A percentile compares a stretch with the other conserved stretches of the same genome.
Conservation (phyloP, 2,329 filamentous ascomycete genomes). For the Aspergillus tubingensis region DNA sequence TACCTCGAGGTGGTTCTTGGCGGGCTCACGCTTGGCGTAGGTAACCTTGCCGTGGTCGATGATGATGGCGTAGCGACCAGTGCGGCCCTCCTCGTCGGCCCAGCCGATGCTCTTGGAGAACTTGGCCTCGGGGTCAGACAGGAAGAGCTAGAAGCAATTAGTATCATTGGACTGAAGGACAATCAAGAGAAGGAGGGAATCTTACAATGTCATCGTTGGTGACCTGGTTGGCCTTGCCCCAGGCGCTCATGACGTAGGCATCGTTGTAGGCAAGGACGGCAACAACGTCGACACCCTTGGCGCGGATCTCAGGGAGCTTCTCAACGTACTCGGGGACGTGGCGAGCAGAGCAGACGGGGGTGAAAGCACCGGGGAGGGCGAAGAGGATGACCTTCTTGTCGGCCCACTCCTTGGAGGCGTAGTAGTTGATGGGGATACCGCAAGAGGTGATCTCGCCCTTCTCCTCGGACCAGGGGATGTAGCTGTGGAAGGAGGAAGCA, state of each 20-base stretch:
- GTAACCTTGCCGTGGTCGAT: slow-evolving; percentile 80
- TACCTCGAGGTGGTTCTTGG: slow-evolving; percentile 45
- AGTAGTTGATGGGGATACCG: slow-evolving; percentile 74
- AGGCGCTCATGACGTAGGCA: slow-evolving; percentile 82
- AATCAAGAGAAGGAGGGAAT: neutral
- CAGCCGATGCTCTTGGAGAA: slow-evolving; percentile 81
- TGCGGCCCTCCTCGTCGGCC: slow-evolving; percentile 70
- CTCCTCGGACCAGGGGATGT: slow-evolving; percentile 75
- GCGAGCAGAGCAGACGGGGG: slow-evolving; percentile 77
- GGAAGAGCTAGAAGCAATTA: slow-evolving; percentile 62
- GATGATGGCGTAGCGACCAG: slow-evolving; percentile 76
- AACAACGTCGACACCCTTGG: slow-evolving; percentile 80
- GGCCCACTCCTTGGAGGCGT: slow-evolving; percentile 75
- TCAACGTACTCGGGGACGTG: slow-evolving; percentile 81
- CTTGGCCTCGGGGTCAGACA: slow-evolving; percentile 69
- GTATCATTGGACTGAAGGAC: neutral
- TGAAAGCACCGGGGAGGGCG: slow-evolving; percentile 75
- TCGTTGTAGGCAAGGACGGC: slow-evolving; percentile 84
- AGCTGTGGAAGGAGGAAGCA: slow-evolving; percentile 49
- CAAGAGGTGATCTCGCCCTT: slow-evolving; percentile 70
- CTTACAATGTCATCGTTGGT: slow-evolving; percentile 68
- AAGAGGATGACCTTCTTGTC: slow-evolving; percentile 73
- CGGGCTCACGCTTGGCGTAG: slow-evolving; percentile 74
- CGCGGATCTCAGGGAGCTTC: slow-evolving; percentile 69
- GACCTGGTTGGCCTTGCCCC: slow-evolving; percentile 84